Evolutionary conservation across 345 rosid genomes (phyloP).

Genomic region (Salix udensis): DNA sequence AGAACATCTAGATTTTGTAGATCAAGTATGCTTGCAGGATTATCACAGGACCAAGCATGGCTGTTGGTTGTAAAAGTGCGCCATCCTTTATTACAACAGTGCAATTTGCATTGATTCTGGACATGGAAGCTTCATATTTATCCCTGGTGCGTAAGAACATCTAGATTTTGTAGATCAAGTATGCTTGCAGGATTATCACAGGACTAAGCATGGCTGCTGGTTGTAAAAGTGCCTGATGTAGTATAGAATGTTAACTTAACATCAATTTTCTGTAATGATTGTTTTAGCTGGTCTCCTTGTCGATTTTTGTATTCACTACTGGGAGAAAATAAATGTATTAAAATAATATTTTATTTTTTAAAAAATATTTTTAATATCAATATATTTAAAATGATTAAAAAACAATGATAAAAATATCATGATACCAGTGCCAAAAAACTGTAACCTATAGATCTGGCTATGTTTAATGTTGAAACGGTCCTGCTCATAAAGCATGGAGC

Average conservation of each 20-base stretch:
- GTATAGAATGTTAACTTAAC: conserved; percentile 16
- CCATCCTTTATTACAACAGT: conserved; percentile 71
- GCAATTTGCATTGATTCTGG: conserved; percentile 71
- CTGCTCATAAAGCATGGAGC: neutral
- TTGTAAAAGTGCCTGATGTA: conserved; percentile 41
- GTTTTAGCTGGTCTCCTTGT: no score
- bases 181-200: conserved; percentile 42
- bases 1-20: conserved; percentile 14
- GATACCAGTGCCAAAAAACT: no score
- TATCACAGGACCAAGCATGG: conserved; percentile 49
- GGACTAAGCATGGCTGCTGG: conserved; percentile 42
- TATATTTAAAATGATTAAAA: no score
- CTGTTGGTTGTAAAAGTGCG: conserved; percentile 33
- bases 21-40: conserved; percentile 34
- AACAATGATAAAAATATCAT: no score
- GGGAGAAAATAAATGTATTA: no score
- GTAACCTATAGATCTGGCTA: neutral
- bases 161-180: conserved; percentile 17
- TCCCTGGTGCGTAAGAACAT: neutral
- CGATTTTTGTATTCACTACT: no score
- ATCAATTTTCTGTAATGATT: neutral
- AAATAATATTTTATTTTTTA: no score
- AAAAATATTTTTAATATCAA: no score
- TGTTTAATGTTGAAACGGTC: neutral
- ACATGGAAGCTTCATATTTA: no score